Conservation (phyloP, 176 grass and related monocot genomes). For the Zizania latifolia region DNA sequence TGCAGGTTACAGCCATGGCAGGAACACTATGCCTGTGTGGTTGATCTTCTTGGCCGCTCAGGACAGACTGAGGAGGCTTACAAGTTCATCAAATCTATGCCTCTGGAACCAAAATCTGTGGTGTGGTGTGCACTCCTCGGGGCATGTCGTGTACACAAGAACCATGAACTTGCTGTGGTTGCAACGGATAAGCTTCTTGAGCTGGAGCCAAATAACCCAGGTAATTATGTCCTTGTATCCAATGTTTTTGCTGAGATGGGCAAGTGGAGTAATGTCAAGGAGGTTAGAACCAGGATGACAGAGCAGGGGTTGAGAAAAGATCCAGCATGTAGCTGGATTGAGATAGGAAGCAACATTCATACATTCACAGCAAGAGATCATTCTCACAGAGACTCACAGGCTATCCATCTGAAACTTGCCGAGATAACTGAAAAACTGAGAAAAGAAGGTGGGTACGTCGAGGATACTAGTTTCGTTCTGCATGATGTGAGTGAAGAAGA, state of each 20-base stretch:
- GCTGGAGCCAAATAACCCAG: conserved; percentile 60
- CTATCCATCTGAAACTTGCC: conserved; percentile 52
- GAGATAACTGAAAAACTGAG: conserved; percentile 51
- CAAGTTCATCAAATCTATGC: conserved; percentile 64
- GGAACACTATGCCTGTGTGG: conserved; percentile 67
- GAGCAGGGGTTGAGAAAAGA: conserved; percentile 61
- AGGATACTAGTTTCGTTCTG: conserved; percentile 60
- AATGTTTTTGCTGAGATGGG: conserved; percentile 70
- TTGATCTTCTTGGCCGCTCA: conserved; percentile 78
- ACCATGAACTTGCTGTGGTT: conserved; percentile 45
- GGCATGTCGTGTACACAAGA: conserved; percentile 58
- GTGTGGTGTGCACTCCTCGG: conserved; percentile 86
- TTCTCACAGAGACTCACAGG: conserved; percentile 36
- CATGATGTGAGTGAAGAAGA: conserved; percentile 51
- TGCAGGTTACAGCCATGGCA: conserved; percentile 74
- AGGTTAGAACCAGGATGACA: conserved; percentile 55
- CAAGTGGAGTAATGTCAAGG: conserved; percentile 60
- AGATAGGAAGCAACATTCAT: conserved; percentile 48
- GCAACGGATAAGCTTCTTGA: conserved; percentile 66
- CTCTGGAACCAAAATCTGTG: conserved; percentile 51
- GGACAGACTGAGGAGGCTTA: conserved; percentile 59
- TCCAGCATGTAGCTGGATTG: conserved; percentile 75
- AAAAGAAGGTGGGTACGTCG: conserved; percentile 42
- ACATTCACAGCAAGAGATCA: conserved; percentile 53
- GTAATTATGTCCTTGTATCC: conserved; percentile 72